Base-by-base conservation (phyloP, 1,139 yeast species). In the Sugiyamaella xylanicola region DNA sequence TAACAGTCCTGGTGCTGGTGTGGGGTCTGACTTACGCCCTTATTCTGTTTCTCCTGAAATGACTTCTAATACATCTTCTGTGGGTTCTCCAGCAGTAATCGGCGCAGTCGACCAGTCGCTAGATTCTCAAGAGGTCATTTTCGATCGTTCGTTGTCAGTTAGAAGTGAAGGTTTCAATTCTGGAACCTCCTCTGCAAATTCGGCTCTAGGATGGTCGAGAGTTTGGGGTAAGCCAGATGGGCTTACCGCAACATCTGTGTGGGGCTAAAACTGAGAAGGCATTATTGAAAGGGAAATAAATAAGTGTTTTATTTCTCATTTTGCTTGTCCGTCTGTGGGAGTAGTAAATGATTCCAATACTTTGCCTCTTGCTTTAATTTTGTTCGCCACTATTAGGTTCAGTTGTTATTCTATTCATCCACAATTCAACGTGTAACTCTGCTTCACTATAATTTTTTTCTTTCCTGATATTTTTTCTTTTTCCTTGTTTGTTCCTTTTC, bases 151-250 rank as follows among this genome's bases (percentile, higher is more conserved):
- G 5, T 36, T 15, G n/a, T 15, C 42, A 16, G 13, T 13, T 15
- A 27, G n/a, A 8, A 42, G 17, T 15, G 46, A 42, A 13, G 2
- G 36, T 4, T 15, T 17, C 21, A 36, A 27, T 45, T 3, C 16
- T 7, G 22, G 27, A 11, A 25, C 4, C 1, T n/a, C 49, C 15
- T 39, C 53, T 3, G 37, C 42, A 5, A 37, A 37, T 16, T 37
- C 46, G 27, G 47, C 59, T n/a, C 45, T 54, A 29, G 54, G 56
- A 19, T 56, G 61, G 61, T 54, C 58, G 36, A 58, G 55, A 25
- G 59, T 56, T 16, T 56, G 59, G 58, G 58, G 58, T 9, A 58
- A 58, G 42, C 55, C 57, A 19, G 42, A 57, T 32, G 58, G 59
- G 5, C 44, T 51, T 4, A 55, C 59, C 11, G 27, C 53, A 5